Evolutionary conservation across 352 stramenopile species (phyloP), one percentile per base, ranked within the genome.

Genomic region (Phytophthora megakarya): DNA sequence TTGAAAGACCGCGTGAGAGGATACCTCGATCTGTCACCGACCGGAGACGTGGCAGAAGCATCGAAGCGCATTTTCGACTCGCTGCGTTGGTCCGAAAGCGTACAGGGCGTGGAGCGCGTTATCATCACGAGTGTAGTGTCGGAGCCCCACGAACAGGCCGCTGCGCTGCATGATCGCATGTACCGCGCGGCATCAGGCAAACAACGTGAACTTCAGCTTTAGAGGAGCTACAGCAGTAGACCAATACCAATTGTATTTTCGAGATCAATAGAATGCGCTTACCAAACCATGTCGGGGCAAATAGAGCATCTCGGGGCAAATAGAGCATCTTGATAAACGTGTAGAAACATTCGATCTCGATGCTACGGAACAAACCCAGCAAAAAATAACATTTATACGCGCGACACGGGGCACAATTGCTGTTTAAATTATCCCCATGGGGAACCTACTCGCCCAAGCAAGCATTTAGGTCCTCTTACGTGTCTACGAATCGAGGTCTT

Each of bases 131-230:
- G 88, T 28, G 82, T 95, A 12, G 51, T 51, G 18, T 67, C 40
- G 0, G 73, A 80, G 39, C 42, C 75, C 21, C 82, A 95, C 43
- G 82, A 95, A 48, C 82, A 92, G 59, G 70, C 86, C 7, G 78
- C 84, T 10, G 84, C 86, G n/a, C 63, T 95, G 40, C 81, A 93
- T 58, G 86, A 95, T 63, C 80, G 86, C 28, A 89, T 95, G 80
- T 95, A 89, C 64, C 86, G 86, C 23, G 82, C 86, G 12, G 83
- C 86, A 4, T 95, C 84, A 1, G 86, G 86, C 53, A 94, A 94
- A 48, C 65, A 80, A 25, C 76, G 81, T 11, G 37, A 69, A 39
- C 73, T 90, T 18, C 65, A 78, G 8, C 55, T 84, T 22, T 86
- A 83, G 48, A 67, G 9, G 28, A 45, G 35, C 32, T 51, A 43